phyloP scores from a whole-genome alignment of 257 asterid species.

The Rubia yunnanensis region DNA sequence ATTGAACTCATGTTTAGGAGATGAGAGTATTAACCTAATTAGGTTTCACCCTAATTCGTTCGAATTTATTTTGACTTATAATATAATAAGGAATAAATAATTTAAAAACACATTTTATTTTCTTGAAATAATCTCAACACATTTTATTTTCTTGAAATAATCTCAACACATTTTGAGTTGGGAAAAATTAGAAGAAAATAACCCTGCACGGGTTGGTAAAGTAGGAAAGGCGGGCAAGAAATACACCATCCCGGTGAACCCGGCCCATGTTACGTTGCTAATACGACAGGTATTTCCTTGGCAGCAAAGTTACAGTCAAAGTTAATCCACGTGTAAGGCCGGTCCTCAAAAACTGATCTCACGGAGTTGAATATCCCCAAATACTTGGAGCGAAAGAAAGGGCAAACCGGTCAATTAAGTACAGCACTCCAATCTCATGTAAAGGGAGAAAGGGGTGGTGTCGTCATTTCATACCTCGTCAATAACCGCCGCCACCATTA shows the following conservation, averaged over 20 bases:
- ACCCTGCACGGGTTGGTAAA: no score
- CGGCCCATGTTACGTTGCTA: not conserved
- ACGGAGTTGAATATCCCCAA: not conserved
- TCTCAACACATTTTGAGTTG: not conserved
- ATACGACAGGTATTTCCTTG: not conserved
- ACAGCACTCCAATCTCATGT: not conserved
- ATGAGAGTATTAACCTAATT: no score
- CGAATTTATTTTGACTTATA: no score
- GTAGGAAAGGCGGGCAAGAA: not conserved
- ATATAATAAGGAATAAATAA: no score
- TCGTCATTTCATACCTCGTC: not conserved
- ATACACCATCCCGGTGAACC: not conserved
- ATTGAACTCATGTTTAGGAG: no score
- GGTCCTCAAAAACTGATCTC: not conserved
- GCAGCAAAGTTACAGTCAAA: not conserved
- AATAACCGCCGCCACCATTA: not conserved
- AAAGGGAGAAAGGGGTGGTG: not conserved
- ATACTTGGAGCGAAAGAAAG: constrained; percentile 15
- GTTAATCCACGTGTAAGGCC: not conserved
- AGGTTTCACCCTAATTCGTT: no score
- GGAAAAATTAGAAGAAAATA: not conserved
- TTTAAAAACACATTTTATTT: no score
- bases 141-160: no score
- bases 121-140: no score
- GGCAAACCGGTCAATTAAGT: not conserved